phyloP scores from a whole-genome alignment of 371 early-diverging fungal genomes.

The Mortierella sp. region DNA sequence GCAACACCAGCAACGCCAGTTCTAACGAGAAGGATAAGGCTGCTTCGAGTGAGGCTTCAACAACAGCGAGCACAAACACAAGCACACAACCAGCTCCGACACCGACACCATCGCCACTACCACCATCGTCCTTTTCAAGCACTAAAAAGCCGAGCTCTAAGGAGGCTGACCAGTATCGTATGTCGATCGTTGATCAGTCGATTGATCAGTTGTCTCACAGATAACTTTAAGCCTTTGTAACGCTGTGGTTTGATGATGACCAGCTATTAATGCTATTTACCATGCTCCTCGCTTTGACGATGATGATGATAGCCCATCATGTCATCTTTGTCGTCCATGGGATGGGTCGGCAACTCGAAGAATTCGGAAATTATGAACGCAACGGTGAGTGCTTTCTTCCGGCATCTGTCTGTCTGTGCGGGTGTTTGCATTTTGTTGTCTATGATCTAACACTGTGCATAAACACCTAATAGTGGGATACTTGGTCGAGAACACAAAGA shows the following conservation, averaged over 20 bases:
- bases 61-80: neutral
- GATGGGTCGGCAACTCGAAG: slow-evolving; percentile 75
- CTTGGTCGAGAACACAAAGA: slow-evolving; percentile 67
- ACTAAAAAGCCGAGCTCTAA: neutral
- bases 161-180: slow-evolving; percentile 24
- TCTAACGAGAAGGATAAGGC: neutral
- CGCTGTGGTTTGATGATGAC: neutral
- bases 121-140: neutral
- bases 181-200: neutral
- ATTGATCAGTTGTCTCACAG: neutral
- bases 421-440: neutral
- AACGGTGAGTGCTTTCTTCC: slow-evolving; percentile 54
- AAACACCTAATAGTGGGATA: slow-evolving; percentile 52
- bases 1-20: neutral
- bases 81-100: neutral
- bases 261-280: neutral
- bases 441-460: neutral
- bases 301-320: slow-evolving; percentile 54
- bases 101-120: neutral
- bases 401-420: neutral
- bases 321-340: slow-evolving; percentile 77
- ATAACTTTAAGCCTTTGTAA: neutral
- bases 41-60: neutral
- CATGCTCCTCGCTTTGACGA: too few relatives aligned
- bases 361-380: slow-evolving; percentile 66